phyloP scores from a whole-genome alignment of 2,329 filamentous ascomycete species.

The Paraphaeosphaeria sporulosa region DNA sequence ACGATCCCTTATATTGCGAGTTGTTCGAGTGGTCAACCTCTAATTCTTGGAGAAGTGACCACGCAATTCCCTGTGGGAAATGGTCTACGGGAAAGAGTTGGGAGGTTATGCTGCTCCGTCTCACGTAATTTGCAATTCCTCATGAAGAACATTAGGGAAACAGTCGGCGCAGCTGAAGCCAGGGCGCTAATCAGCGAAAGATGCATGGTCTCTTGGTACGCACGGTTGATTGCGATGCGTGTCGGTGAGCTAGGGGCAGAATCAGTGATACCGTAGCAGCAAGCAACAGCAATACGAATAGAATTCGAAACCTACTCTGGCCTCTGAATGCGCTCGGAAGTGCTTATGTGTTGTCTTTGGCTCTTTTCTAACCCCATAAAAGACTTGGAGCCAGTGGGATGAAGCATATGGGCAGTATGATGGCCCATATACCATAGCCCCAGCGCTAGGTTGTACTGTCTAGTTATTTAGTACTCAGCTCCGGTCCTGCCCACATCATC shows the following conservation, averaged over 20 bases:
- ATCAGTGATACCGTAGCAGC: slow-evolving; percentile 60
- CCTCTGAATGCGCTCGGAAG: slow-evolving; percentile 52
- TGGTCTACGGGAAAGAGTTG: too few relatives aligned
- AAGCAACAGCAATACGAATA: slow-evolving; percentile 57
- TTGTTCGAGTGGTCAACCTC: too few relatives aligned
- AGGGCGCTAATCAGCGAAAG: slow-evolving; percentile 64
- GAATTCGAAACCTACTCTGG: slow-evolving; percentile 40
- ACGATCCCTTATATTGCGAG: too few relatives aligned
- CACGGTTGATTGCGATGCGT: slow-evolving; percentile 66
- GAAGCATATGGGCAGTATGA: slow-evolving; percentile 65
- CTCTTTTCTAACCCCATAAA: slow-evolving; percentile 60
- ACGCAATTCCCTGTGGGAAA: too few relatives aligned
- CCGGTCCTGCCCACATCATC: slow-evolving; percentile 67
- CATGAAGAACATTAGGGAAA: slow-evolving; percentile 65
- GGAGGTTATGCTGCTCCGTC: slow-evolving; percentile 55
- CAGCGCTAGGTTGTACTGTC: slow-evolving; percentile 63
- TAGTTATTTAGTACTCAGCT: slow-evolving; percentile 59
- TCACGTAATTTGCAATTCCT: slow-evolving; percentile 65
- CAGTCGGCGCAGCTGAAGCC: slow-evolving; percentile 62
- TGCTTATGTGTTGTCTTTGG: slow-evolving; percentile 56
- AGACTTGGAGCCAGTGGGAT: slow-evolving; percentile 63
- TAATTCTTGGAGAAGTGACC: too few relatives aligned
- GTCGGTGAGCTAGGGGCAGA: slow-evolving; percentile 62
- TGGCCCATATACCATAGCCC: slow-evolving; percentile 69
- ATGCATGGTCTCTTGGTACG: slow-evolving; percentile 72